These are phyloP conservation scores for Leccinum broughii DNA, from an alignment of 768 basidiomycete genomes.

Conservation along the genomic window DNA sequence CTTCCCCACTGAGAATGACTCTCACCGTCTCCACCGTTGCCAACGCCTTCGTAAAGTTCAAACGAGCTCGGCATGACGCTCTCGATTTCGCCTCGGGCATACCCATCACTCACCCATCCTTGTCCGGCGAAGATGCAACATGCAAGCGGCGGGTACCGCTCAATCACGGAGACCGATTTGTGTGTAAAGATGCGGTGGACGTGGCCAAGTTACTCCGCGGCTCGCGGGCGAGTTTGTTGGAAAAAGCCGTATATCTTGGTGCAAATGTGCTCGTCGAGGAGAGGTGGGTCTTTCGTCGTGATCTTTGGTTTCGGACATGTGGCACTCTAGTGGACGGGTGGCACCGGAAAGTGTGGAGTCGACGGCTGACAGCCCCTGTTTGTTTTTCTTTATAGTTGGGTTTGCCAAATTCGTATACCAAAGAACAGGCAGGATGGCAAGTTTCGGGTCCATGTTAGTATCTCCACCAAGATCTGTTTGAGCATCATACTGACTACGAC, in stretches of 20 bases:
- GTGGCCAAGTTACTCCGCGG: conserved; percentile 55
- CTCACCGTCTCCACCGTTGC: conserved; percentile 42
- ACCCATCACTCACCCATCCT: conserved; percentile 38
- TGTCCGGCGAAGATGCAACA: conserved; percentile 31
- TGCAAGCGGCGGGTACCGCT: conserved; percentile 33
- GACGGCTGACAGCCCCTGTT: conserved; percentile 5
- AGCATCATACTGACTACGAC: background rate
- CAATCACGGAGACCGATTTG: conserved; percentile 44
- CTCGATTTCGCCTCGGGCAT: conserved; percentile 40
- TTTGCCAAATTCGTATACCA: conserved; percentile 55
- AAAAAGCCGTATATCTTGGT: conserved; percentile 48
- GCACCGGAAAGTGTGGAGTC: background rate
- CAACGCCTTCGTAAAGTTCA: conserved; percentile 55
- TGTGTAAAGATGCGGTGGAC: conserved; percentile 66
- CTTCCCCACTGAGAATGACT: conserved; percentile 23
- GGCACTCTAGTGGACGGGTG: background rate
- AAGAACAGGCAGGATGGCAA: conserved; percentile 49
- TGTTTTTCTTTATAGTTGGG: conserved; percentile 49
- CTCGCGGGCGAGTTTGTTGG: conserved; percentile 51
- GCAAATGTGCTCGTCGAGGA: conserved; percentile 69
- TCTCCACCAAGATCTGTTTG: background rate
- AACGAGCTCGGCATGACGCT: conserved; percentile 37
- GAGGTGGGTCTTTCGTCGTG: conserved; percentile 47
- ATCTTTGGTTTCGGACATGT: background rate
- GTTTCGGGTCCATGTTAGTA: conserved; percentile 61